Base-by-base conservation (phyloP, 306 rosid species). In the Dalbergia cochinchinensis region DNA sequence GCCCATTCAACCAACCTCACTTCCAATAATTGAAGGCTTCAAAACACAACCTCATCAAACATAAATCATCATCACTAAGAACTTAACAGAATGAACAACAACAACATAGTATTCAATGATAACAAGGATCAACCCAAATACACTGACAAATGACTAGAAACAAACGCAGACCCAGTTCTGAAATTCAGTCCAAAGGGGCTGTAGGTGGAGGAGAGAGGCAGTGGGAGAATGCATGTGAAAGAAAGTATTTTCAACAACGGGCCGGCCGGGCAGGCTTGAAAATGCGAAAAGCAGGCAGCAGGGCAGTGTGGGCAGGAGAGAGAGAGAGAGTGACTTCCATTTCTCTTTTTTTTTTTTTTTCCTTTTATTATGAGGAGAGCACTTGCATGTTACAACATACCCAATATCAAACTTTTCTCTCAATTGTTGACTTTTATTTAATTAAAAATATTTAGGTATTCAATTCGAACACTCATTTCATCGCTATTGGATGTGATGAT, bases 321-420 rank as follows among this genome's bases (percentile, higher is more conserved):
- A 81, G 85, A 81, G 88, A 85, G 88, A 85, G 81, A 85, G 74
- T 57, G 88, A 85, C 88, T 77, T 74, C 78, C 85, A 77, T 85
- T 80, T 84, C 76, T 67, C 57, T 78, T 76, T 71, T 85, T 61
- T 22, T 22, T 22, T 22, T 26, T 26, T 26, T 26, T 26, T 26
- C 68, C 83, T 59, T 59, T 70, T 75, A 57, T 64, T 4, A 54
- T 15, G 59, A 65, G 78, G 58, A 55, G 68, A 62, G 79, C 87
- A 76, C 82, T 84, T 73, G 64, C 69, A 37, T 34, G 50, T 63
- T 42, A 18, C 78, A 71, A 64, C 55, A 58, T 68, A 76, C 41
- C 41, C 65, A 76, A 50, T 37, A 65, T 77, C 74, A 65, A 53
- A 60, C 81, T 85, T 79, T 63, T 75, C 37, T 53, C 73, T 33